Base-by-base conservation (phyloP, 2,329 filamentous ascomycete genomes). In the Anthostomella pinea region DNA sequence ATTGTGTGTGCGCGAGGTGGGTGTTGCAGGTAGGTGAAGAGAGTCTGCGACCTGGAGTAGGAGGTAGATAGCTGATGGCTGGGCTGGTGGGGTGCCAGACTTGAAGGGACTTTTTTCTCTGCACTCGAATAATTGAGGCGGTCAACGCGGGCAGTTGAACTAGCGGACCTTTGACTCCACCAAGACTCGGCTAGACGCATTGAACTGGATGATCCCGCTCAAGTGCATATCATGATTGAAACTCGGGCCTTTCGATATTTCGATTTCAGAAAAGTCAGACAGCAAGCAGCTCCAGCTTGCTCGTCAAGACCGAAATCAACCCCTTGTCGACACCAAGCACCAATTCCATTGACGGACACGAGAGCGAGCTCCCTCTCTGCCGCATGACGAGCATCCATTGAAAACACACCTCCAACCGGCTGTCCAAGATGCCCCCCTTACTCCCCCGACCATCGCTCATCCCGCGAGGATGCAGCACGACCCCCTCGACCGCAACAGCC, bases 1-100 rank as follows among this genome's bases (percentile, higher is more conserved):
- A 95, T 95, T 40, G 49, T 58, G 48, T 43, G 39, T 33, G 21
- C 43, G 70, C 17, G 25, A 15, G 7, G 13, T 27, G 25, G 22
- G 15, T 20, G n/a, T 3, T 29, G 21, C 14, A n/a, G 17, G 10
- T 60, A 47, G 33, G 19, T 36, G 20, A 31, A 28, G 39, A 41
- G 46, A 38, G 30, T 36, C 29, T 39, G 37, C 42, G 35, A 31
- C 52, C 56, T 48, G 49, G 39, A n/a, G n/a, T n/a, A 46, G 39
- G 30, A 20, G 16, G 26, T 37, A 42, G 35, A 35, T 37, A 30
- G 41, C 39, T 42, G 31, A 28, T 41, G 30, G 28, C n/a, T n/a
- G n/a, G n/a, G n/a, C n/a, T n/a, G 34, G 39, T 27, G 33, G 22
- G 29, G 36, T 28, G 13, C 17, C 15, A 16, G 25, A 27, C 25